phyloP scores from a whole-genome alignment of 164 flowering plant species.

The Magnolia changhungtana region DNA sequence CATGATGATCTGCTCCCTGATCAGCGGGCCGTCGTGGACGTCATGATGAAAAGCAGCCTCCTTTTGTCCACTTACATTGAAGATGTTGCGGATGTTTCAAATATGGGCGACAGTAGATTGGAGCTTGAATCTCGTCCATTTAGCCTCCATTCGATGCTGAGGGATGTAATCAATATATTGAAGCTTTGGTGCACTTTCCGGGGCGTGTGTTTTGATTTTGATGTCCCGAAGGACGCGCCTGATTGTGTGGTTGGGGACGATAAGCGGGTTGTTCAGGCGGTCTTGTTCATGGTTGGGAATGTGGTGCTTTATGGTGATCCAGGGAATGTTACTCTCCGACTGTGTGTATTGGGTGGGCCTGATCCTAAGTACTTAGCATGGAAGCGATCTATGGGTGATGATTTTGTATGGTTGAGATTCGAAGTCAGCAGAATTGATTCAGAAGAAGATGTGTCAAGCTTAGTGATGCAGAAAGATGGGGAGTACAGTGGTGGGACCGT shows the following conservation, averaged over 20 bases:
- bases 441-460: constrained; percentile 11
- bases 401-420: constrained; percentile 26
- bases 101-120: constrained; percentile 22
- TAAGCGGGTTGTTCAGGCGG: constrained; percentile 49
- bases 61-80: constrained; percentile 51
- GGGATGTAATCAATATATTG: constrained; percentile 39
- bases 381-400: constrained; percentile 15
- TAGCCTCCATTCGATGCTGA: constrained; percentile 44
- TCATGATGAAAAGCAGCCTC: constrained; percentile 45
- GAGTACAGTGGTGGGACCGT: constrained; percentile 12
- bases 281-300: constrained; percentile 61
- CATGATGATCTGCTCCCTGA: constrained; percentile 26
- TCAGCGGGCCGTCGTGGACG: constrained; percentile 37
- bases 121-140: constrained; percentile 24
- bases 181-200: constrained; percentile 43
- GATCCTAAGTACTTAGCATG: constrained; percentile 14
- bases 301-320: constrained; percentile 20
- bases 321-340: constrained; percentile 31
- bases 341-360: constrained; percentile 24
- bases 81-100: constrained; percentile 39
- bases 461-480: constrained; percentile 5
- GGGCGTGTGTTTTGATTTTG: constrained; percentile 34
- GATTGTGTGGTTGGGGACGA: constrained; percentile 61
- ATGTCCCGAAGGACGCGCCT: constrained; percentile 42
- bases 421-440: constrained; percentile 14